These are phyloP conservation scores for Leptographium galeiforme DNA, from an alignment of 2,329 filamentous ascomycete species.

Conservation along the genomic window DNA sequence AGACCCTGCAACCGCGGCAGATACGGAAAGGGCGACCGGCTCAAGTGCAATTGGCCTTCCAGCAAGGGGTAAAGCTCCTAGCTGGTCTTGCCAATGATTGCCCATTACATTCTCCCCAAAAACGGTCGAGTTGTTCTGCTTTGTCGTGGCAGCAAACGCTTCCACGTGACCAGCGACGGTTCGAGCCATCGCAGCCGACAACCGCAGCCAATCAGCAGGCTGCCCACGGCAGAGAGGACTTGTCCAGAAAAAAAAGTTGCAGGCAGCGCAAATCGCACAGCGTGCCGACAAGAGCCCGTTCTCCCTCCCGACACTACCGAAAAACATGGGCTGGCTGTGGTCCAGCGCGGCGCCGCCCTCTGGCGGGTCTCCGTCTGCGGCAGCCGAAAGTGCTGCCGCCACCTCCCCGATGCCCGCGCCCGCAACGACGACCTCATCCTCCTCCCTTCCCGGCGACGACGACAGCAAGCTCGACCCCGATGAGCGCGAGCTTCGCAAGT, in stretches of 20 bases:
- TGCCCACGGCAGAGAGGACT: background rate
- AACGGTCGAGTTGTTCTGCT: too few relatives aligned
- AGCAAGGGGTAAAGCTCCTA: background rate
- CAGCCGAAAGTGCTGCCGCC: slow-evolving; percentile 1
- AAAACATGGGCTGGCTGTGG: slow-evolving; percentile 50
- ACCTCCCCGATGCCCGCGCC: background rate
- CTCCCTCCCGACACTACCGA: background rate
- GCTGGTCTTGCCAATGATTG: too few relatives aligned
- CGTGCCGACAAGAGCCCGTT: background rate
- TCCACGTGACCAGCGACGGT: background rate
- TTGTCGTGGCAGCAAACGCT: too few relatives aligned
- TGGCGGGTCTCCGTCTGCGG: background rate
- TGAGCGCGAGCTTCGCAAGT: slow-evolving; percentile 37
- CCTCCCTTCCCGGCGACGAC: background rate
- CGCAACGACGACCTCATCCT: slow-evolving; percentile 1
- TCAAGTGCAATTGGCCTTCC: background rate
- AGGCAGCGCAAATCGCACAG: background rate
- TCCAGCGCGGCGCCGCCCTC: slow-evolving; percentile 22
- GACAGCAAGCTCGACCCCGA: background rate
- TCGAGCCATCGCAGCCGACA: background rate
- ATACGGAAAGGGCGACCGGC: background rate
- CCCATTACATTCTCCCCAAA: too few relatives aligned
- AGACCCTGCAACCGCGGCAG: background rate
- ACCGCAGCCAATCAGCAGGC: slow-evolving; percentile 4
- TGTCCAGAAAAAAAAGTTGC: background rate